Conservation (phyloP, 805 yeast genomes). For the Yarrowia alimentaria region DNA sequence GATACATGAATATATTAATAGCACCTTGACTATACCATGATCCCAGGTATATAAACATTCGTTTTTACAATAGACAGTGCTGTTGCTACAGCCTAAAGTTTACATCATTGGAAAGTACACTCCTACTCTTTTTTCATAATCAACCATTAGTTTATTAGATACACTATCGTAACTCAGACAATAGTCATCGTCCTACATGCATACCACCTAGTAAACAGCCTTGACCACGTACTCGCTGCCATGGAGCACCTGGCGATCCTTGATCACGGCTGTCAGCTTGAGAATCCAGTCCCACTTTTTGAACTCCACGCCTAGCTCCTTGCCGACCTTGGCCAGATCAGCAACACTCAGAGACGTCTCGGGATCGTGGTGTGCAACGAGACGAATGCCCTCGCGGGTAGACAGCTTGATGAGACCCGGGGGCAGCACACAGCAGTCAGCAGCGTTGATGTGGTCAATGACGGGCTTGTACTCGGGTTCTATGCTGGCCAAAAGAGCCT, state of each 20-base stretch:
- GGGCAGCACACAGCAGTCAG: slow-evolving; percentile 42
- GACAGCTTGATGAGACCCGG: slow-evolving; percentile 37
- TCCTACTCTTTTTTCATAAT: no score
- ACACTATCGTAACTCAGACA: no score
- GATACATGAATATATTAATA: background rate
- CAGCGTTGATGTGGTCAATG: slow-evolving; percentile 39
- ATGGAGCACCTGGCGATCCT: slow-evolving; percentile 34
- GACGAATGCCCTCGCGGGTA: slow-evolving; percentile 34
- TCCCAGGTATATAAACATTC: background rate
- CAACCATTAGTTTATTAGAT: no score
- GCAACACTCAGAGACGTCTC: slow-evolving; percentile 32
- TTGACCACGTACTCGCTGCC: slow-evolving; percentile 33
- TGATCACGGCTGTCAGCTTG: slow-evolving; percentile 31
- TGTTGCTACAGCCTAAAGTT: no score
- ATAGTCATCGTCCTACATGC: no score
- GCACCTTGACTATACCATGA: background rate
- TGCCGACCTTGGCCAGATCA: slow-evolving; percentile 26
- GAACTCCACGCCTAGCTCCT: slow-evolving; percentile 22
- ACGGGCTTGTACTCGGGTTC: slow-evolving; percentile 29
- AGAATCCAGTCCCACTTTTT: slow-evolving; percentile 33
- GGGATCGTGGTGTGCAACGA: slow-evolving; percentile 41
- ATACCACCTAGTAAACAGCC: slow-evolving; percentile 17
- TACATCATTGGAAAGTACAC: no score
- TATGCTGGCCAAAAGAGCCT: slow-evolving; percentile 30
- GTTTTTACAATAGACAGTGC: no score